Percentiles rank a stretch among this genome's conserved stretches.
phyloP scores from a whole-genome alignment of 2,329 filamentous ascomycete genomes.

The Neonectria coccinea region DNA sequence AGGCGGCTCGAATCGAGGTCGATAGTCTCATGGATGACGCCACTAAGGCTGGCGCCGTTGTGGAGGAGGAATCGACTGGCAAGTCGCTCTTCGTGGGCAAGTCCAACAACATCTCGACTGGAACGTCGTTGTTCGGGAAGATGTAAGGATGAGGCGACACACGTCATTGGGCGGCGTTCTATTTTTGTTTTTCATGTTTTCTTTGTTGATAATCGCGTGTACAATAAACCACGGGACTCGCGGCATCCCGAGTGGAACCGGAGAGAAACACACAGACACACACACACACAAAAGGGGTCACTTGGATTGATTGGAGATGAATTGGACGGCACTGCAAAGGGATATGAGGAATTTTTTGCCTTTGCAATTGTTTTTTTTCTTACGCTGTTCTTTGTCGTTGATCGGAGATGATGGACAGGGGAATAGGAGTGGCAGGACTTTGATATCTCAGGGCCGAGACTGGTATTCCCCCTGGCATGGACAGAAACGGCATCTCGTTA shows the following conservation, averaged over 20 bases:
- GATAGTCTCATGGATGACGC: slow-evolving; percentile 49
- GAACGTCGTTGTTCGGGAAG: slow-evolving; percentile 28
- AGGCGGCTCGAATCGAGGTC: slow-evolving; percentile 53
- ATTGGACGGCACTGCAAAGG: slow-evolving; percentile 19
- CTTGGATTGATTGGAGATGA: slow-evolving; percentile 33
- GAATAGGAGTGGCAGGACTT: slow-evolving; percentile 8
- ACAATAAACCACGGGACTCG: slow-evolving; percentile 24
- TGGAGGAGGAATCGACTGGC: slow-evolving; percentile 24
- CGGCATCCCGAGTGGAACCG: slow-evolving; percentile 12
- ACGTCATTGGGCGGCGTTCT: slow-evolving; percentile 30
- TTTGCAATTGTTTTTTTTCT: slow-evolving; percentile 22
- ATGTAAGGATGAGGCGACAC: slow-evolving; percentile 15
- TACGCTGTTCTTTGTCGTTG: slow-evolving; percentile 12
- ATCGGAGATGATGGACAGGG: slow-evolving; percentile 19
- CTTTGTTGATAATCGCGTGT: slow-evolving; percentile 29
- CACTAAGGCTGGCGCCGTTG: slow-evolving; percentile 35
- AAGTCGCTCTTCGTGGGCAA: slow-evolving; percentile 39
- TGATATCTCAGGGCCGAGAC: slow-evolving; percentile 18
- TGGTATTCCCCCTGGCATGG: slow-evolving; percentile 16
- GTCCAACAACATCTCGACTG: slow-evolving; percentile 15
- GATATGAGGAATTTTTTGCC: slow-evolving; percentile 13
- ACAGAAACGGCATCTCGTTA: slow-evolving; percentile 22
- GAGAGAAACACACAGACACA: slow-evolving; percentile 22
- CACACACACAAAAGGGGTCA: slow-evolving; percentile 27
- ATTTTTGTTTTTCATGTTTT: slow-evolving; percentile 11